Conservation (phyloP, 352 stramenopile species). For the Phytophthora chlamydospora region DNA sequence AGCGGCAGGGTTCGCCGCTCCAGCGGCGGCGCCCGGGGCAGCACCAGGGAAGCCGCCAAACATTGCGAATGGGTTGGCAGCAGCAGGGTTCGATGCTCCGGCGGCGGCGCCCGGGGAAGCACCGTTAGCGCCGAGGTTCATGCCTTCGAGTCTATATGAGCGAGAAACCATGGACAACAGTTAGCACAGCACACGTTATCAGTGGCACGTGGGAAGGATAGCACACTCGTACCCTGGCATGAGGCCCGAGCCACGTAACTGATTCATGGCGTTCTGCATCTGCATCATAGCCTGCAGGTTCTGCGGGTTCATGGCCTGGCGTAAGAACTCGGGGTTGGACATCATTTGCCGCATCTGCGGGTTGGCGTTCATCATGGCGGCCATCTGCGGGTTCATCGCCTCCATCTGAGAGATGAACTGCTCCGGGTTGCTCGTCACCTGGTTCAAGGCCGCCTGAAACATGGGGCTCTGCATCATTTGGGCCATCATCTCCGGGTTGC, state of each 20-base stretch:
- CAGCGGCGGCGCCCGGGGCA: conserved; percentile 15
- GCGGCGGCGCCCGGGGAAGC: conserved; percentile 4
- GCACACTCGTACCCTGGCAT: conserved; percentile 62
- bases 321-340: conserved; percentile 87
- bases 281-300: conserved; percentile 93
- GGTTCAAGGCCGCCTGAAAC: conserved; percentile 83
- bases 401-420: conserved; percentile 87
- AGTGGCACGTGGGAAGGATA: not conserved
- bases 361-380: conserved; percentile 86
- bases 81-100: conserved; percentile 19
- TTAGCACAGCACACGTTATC: conserved; percentile 9
- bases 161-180: conserved; percentile 6
- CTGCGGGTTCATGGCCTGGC: conserved; percentile 88
- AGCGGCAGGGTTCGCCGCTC: conserved; percentile 14
- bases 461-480: conserved; percentile 89
- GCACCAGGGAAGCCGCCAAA: conserved; percentile 51
- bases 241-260: conserved; percentile 73
- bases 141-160: conserved; percentile 48
- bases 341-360: conserved; percentile 91
- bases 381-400: conserved; percentile 91
- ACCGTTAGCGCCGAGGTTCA: conserved; percentile 44
- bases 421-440: conserved; percentile 83
- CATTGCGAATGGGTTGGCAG: conserved; percentile 59
- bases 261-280: conserved; percentile 89
- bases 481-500: conserved; percentile 79